These are phyloP conservation scores for Aspergillus avenaceus DNA, from an alignment of 495 filamentous ascomycete genomes.

Conservation along the genomic window DNA sequence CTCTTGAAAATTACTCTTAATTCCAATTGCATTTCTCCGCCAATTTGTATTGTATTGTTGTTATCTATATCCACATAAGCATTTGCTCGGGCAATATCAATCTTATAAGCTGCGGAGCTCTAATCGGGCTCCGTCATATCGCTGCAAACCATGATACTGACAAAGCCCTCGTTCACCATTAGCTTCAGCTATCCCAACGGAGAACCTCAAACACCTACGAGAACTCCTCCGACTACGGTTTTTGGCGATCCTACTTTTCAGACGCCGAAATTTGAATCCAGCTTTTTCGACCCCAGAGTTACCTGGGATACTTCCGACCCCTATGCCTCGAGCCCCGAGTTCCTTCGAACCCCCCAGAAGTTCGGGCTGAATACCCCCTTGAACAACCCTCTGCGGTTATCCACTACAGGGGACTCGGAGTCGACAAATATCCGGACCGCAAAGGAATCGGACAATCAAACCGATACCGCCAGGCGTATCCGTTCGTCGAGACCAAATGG, in stretches of 20 bases:
- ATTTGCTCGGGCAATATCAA: not conserved
- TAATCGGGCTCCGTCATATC: conserved; percentile 7
- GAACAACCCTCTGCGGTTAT: conserved; percentile 19
- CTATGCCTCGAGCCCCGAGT: conserved; percentile 51
- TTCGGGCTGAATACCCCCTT: conserved; percentile 32
- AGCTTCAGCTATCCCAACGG: conserved; percentile 77
- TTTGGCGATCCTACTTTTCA: conserved; percentile 63
- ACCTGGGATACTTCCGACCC: conserved; percentile 52
- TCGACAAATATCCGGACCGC: conserved; percentile 51
- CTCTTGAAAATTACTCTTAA: not conserved
- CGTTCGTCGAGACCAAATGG: conserved; percentile 37
- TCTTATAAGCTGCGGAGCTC: conserved; percentile 6
- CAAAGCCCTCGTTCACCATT: conserved; percentile 31
- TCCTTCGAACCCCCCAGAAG: conserved; percentile 47
- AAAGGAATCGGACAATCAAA: conserved; percentile 25
- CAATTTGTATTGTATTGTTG: not conserved
- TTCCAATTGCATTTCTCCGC: conserved; percentile 7
- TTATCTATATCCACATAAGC: not conserved
- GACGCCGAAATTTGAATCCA: conserved; percentile 60
- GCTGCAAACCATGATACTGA: conserved; percentile 30
- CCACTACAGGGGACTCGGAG: conserved; percentile 18
- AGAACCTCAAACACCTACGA: conserved; percentile 73
- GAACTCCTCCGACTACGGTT: conserved; percentile 62
- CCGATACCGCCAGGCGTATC: conserved; percentile 42
- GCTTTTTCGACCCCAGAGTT: conserved; percentile 47